Base-by-base conservation (phyloP, 805 yeast species). In the Candida patagonica region DNA sequence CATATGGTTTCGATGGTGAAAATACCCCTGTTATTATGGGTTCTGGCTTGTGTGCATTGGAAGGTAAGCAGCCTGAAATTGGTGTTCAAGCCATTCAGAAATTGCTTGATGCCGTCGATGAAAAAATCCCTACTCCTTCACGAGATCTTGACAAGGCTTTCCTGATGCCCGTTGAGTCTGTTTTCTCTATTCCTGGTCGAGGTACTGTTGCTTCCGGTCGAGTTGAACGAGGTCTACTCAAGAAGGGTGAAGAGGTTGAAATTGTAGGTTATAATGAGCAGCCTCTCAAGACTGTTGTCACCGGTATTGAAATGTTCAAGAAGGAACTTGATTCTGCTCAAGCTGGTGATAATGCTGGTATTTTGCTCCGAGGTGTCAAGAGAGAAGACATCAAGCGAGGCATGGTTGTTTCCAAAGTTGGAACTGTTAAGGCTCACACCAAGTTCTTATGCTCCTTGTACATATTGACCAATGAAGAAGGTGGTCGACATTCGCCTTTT, bases 281-380 rank as follows among this genome's bases (percentile, higher is more conserved):
- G 61, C 89, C 94, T 52, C 64, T 84, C 66, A 89, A 87, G 79
- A 78, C 96, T 55, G 85, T 82, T 48, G 96, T 88, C 49, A 92
- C 98, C 43, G 97, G 97, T 70, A 86, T 92, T 60, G 98, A 92
- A 76, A 89, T 88, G 96, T 92, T 92, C 80, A 88, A 87, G 79
- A 92, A 92, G 76, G 97, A 92, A 66, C 79, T 92, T 59, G 97
- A 88, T 69, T 74, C 78, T 57, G 97, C 97, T 52, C 82, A 82
- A 80, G 98, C 96, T 60, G 98, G 98, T 74, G 98, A 92, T 71
- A 92, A 94, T 67, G 94, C 95, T 63, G 98, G 98, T 70, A 78
- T 92, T 56, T 73, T 92, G 64, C 75, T 92, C 65, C 87, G 98
- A 76, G 97, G 97, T 76, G 77, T 89, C 64, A 88, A 87, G 79